These are phyloP conservation scores for Ophiostoma quercus DNA, from an alignment of 2,329 filamentous ascomycete species.

Conservation along the genomic window DNA sequence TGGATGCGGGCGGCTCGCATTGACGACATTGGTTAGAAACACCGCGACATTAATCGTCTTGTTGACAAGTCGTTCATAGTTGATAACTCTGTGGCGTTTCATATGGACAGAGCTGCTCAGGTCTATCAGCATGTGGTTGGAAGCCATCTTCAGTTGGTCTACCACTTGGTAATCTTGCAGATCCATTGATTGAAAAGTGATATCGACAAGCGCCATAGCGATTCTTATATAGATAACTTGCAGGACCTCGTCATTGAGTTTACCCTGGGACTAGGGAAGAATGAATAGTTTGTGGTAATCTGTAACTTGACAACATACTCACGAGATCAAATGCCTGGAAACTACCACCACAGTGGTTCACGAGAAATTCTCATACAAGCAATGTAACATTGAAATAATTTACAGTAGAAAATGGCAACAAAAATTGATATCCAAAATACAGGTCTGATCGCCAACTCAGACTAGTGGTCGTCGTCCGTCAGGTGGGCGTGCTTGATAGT, in stretches of 20 bases:
- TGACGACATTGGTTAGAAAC: neutral
- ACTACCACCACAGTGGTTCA: too few relatives aligned
- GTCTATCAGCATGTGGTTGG: too few relatives aligned
- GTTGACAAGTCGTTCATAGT: neutral
- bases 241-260: neutral
- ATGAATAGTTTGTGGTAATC: neutral
- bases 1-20: neutral
- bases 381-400: too few relatives aligned
- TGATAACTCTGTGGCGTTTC: too few relatives aligned
- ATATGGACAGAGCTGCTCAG: too few relatives aligned
- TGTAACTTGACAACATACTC: neutral
- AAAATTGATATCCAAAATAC: neutral
- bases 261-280: neutral
- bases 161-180: too few relatives aligned
- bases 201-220: neutral
- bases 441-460: neutral
- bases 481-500: constrained; percentile 17
- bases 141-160: too few relatives aligned
- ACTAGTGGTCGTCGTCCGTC: neutral
- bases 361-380: too few relatives aligned
- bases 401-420: too few relatives aligned
- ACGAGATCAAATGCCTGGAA: neutral
- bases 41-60: neutral
- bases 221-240: neutral
- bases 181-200: too few relatives aligned